A percentile compares a stretch with the other conserved stretches of the same genome.
These are phyloP conservation scores for Venturia oleaginea DNA, from an alignment of 2,329 filamentous ascomycete species.

Conservation along the genomic window DNA sequence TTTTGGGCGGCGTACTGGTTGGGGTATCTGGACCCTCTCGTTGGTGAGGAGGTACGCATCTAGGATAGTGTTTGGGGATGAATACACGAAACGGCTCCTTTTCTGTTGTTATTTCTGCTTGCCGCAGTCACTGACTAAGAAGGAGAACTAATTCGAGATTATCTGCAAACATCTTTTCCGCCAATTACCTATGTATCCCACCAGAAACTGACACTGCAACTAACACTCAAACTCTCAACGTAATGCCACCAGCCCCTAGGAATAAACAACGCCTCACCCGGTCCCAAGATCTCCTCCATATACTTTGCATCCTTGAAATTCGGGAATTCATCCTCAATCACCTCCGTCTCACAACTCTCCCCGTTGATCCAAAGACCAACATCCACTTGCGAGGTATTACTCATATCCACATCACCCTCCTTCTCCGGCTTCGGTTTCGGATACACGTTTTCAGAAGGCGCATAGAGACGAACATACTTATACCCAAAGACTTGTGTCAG, in stretches of 20 bases:
- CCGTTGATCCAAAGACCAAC: slow-evolving; percentile 50
- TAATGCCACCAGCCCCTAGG: slow-evolving; percentile 99
- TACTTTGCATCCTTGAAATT: slow-evolving; percentile 52
- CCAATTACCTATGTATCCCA: slow-evolving; percentile 61
- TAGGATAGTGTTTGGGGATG: neutral
- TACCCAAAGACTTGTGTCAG: slow-evolving; percentile 79
- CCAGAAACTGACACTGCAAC: slow-evolving; percentile 96
- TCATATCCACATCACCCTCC: slow-evolving; percentile 77
- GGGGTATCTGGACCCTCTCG: neutral
- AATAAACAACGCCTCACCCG: slow-evolving; percentile 81
- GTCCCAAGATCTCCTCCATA: slow-evolving; percentile 67
- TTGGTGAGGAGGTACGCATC: neutral
- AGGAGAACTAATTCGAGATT: too few relatives aligned
- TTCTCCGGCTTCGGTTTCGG: slow-evolving; percentile 66
- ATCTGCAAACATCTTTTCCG: too few relatives aligned
- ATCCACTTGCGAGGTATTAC: slow-evolving; percentile 76
- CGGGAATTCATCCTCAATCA: slow-evolving; percentile 35
- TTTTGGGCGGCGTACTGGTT: neutral
- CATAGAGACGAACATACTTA: slow-evolving; percentile 88
- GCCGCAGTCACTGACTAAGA: too few relatives aligned
- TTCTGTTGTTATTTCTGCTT: too few relatives aligned
- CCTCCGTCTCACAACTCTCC: slow-evolving; percentile 34
- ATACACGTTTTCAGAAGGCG: slow-evolving; percentile 50
- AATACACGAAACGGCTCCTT: neutral
- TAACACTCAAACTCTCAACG: slow-evolving; percentile 72